A percentile compares a stretch with the other conserved stretches of the same genome.
Evolutionary conservation across 306 rosid species (phyloP).

Genomic region (Pyrus pyrifolia): DNA sequence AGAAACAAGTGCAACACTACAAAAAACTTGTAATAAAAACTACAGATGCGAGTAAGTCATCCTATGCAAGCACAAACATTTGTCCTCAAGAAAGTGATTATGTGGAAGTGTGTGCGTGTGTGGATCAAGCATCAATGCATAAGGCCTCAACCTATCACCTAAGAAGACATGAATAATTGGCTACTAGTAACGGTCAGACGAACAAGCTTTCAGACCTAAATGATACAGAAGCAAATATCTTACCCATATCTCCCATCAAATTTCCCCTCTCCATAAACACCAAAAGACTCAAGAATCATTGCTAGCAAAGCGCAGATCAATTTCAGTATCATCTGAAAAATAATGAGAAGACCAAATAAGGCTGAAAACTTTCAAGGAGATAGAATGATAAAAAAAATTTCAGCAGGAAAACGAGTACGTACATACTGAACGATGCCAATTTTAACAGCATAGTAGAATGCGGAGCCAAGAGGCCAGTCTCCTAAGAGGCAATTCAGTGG

Average conservation of each 20-base stretch:
- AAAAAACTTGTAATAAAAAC: background rate
- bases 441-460: conserved; percentile 94
- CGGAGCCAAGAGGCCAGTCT: conserved; percentile 87
- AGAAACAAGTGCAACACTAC: background rate
- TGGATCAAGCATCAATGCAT: background rate
- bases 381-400: conserved; percentile 13
- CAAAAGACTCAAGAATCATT: conserved; percentile 81
- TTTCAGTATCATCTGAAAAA: conserved; percentile 82
- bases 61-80: conserved; percentile 1
- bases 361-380: background rate
- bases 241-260: conserved; percentile 97
- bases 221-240: conserved; percentile 12
- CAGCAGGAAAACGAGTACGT: conserved; percentile 33
- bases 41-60: background rate
- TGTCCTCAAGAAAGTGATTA: background rate
- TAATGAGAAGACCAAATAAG: conserved; percentile 22
- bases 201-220: background rate
- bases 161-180: background rate
- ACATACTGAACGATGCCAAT: conserved; percentile 99
- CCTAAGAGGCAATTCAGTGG: conserved; percentile 73
- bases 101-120: background rate
- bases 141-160: background rate
- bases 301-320: conserved; percentile 93
- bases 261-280: conserved; percentile 95
- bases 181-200: background rate